Percentiles rank a stretch among this genome's conserved stretches.
These are phyloP conservation scores for Crucibulum laeve DNA, from an alignment of 768 basidiomycete species.

Conservation along the genomic window DNA sequence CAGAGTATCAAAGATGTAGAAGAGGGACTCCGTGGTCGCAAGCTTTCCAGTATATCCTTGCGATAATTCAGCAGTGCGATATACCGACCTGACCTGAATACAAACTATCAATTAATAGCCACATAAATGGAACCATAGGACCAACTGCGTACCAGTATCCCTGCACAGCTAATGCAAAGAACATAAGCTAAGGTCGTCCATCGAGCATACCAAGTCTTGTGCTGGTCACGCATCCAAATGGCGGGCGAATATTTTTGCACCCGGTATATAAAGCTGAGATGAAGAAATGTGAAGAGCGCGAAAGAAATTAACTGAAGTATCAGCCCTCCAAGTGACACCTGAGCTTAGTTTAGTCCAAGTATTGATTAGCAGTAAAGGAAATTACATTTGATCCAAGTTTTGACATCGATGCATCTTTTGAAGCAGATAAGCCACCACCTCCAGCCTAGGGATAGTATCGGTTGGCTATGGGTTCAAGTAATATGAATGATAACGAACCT, in stretches of 20 bases:
- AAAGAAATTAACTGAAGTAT: constrained; percentile 53
- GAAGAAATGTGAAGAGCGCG: constrained; percentile 40
- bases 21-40: constrained; percentile 52
- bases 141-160: constrained; percentile 49
- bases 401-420: constrained; percentile 23
- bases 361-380: constrained; percentile 1
- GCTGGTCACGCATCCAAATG: constrained; percentile 34
- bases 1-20: constrained; percentile 64
- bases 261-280: constrained; percentile 42
- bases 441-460: constrained; percentile 26
- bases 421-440: constrained; percentile 43
- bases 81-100: constrained; percentile 57
- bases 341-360: not conserved
- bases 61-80: constrained; percentile 55
- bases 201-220: constrained; percentile 43
- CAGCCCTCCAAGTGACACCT: constrained; percentile 57
- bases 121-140: not conserved
- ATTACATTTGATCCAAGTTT: constrained; percentile 31
- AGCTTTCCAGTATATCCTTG: constrained; percentile 58
- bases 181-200: constrained; percentile 58
- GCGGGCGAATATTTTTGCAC: constrained; percentile 35
- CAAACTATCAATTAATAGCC: not conserved
- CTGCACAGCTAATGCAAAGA: constrained; percentile 51
- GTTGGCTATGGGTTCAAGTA: not conserved
- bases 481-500: constrained; percentile 28